These are phyloP conservation scores for Podosphaera xanthii DNA, from an alignment of 2,329 filamentous ascomycete genomes.

Conservation along the genomic window DNA sequence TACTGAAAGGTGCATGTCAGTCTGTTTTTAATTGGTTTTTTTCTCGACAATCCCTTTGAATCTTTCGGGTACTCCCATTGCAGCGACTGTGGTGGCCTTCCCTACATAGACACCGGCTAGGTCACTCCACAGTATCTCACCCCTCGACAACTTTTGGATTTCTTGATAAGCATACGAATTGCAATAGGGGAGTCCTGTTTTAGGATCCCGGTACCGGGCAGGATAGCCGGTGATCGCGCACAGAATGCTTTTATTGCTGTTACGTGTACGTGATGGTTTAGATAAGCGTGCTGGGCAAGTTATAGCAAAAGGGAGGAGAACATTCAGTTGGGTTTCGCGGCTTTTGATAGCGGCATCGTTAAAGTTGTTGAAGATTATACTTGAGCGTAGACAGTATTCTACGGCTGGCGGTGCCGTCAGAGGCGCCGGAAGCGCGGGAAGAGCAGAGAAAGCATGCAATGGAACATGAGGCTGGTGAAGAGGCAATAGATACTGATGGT, in stretches of 20 bases:
- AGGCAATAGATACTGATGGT: constrained; percentile 3
- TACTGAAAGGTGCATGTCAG: no score
- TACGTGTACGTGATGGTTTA: not conserved
- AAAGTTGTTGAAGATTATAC: constrained; percentile 35
- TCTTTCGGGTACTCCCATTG: constrained; percentile 56
- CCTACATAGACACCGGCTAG: constrained; percentile 71
- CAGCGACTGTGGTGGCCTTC: constrained; percentile 30
- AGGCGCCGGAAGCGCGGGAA: constrained; percentile 4
- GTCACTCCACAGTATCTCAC: constrained; percentile 63
- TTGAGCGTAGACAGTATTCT: constrained; percentile 29
- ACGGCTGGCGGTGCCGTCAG: constrained; percentile 16
- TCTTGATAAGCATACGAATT: constrained; percentile 63
- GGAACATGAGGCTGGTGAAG: constrained; percentile 3
- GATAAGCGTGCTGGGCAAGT: not conserved
- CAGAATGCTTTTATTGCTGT: constrained; percentile 18
- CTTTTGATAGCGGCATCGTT: constrained; percentile 25
- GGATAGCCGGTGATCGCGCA: constrained; percentile 69
- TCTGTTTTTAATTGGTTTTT: no score
- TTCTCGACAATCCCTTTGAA: constrained; percentile 23
- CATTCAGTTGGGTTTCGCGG: constrained; percentile 29
- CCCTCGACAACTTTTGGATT: constrained; percentile 48
- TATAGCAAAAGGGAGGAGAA: constrained; percentile 24
- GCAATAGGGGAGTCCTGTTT: constrained; percentile 60
- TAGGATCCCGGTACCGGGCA: constrained; percentile 66
- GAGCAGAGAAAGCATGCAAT: constrained; percentile 2